Conservation (phyloP, 2,329 filamentous ascomycete species). For the Lachnellula subtilissima region DNA sequence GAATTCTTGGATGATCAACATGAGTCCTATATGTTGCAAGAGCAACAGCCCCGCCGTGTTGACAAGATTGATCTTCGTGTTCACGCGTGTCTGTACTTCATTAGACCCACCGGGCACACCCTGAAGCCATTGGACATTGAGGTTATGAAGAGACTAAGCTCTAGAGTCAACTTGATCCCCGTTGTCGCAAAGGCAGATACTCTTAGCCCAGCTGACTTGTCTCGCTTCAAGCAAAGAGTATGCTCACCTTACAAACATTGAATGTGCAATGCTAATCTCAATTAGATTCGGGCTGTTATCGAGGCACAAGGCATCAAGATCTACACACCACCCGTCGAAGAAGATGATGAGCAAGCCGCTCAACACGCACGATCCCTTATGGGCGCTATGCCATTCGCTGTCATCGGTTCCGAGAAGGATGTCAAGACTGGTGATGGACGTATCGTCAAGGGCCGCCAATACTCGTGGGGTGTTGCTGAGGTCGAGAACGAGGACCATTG, state of each 20-base stretch:
- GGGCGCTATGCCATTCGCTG: conserved; percentile 96
- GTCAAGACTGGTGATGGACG: conserved; percentile 94
- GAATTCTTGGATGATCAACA: conserved; percentile 99
- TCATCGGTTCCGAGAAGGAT: conserved; percentile 98
- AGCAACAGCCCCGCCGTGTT: conserved; percentile 94
- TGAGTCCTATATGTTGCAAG: conserved; percentile 99
- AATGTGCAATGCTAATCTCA: conserved; percentile 27
- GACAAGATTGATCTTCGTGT: conserved; percentile 99
- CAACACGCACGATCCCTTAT: conserved; percentile 93
- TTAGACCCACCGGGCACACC: conserved; percentile 95
- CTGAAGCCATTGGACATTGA: conserved; percentile 98
- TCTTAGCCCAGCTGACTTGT: conserved; percentile 84
- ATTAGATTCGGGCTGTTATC: conserved; percentile 85
- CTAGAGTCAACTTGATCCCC: conserved; percentile 95
- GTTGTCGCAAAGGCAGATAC: conserved; percentile 99
- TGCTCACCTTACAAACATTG: conserved; percentile 31
- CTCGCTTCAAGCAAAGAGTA: conserved; percentile 93
- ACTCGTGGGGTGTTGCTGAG: conserved; percentile 98
- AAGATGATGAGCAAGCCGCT: conserved; percentile 94
- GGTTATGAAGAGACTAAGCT: conserved; percentile 99
- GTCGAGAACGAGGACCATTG: conserved; percentile 99
- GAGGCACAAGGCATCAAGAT: conserved; percentile 99
- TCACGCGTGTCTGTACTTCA: conserved; percentile 98
- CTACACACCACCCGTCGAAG: conserved; percentile 95
- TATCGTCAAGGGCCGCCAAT: conserved; percentile 98